Conservation (phyloP, 495 filamentous ascomycete species). For the Poronia punctata region DNA sequence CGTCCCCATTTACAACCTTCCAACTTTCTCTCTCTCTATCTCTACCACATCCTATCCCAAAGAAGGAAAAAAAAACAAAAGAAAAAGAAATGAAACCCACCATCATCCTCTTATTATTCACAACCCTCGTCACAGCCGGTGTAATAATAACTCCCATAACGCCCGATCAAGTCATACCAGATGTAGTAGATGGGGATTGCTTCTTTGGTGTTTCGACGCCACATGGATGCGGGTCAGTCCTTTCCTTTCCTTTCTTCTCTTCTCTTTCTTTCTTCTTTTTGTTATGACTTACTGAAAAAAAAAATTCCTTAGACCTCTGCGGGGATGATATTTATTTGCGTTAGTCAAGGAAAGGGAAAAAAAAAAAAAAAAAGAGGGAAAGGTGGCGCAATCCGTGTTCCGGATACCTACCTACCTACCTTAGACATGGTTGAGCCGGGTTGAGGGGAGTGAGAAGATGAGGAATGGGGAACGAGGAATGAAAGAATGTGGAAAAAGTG, state of each 20-base stretch:
- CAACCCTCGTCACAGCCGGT: slow-evolving; percentile 39
- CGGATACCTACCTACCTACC: not conserved
- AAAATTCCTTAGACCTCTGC: slow-evolving; percentile 12
- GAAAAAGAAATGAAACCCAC: slow-evolving; percentile 6
- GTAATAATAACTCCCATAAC: slow-evolving; percentile 40
- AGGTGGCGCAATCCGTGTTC: too few species aligned
- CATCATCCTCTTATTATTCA: slow-evolving; percentile 30
- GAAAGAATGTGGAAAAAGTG: too few species aligned
- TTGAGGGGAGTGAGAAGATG: too few species aligned
- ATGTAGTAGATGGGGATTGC: slow-evolving; percentile 34
- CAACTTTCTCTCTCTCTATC: not conserved
- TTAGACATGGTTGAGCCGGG: too few species aligned
- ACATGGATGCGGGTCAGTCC: slow-evolving; percentile 40
- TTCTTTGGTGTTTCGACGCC: slow-evolving; percentile 44
- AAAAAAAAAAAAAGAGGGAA: too few species aligned
- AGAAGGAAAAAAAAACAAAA: not conserved
- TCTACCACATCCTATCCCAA: not conserved
- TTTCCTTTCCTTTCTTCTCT: not conserved
- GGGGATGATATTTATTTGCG: slow-evolving; percentile 7
- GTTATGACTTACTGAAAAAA: not conserved
- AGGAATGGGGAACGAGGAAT: too few species aligned
- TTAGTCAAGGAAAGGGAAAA: too few species aligned
- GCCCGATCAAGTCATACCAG: slow-evolving; percentile 36
- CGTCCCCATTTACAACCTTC: too few species aligned
- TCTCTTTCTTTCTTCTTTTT: not conserved